These are phyloP conservation scores for Colletotrichum simmondsii DNA, from an alignment of 2,329 filamentous ascomycete genomes.

Conservation along the genomic window DNA sequence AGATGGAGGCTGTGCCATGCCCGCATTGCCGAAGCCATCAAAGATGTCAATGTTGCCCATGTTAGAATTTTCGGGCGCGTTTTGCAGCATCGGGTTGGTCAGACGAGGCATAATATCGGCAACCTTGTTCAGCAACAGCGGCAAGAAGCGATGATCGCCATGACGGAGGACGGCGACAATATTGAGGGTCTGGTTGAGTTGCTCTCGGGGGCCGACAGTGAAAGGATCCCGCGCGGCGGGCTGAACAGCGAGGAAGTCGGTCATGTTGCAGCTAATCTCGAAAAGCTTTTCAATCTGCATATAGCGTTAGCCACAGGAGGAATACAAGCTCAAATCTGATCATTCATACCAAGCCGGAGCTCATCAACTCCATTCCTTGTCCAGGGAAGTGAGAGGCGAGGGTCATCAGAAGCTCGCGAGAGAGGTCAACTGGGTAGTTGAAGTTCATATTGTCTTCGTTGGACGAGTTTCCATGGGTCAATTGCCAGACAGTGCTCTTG, in stretches of 20 bases:
- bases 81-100: conserved; percentile 69
- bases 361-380: conserved; percentile 79
- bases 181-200: conserved; percentile 76
- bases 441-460: conserved; percentile 68
- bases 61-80: conserved; percentile 64
- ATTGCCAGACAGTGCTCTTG: conserved; percentile 71
- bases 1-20: conserved; percentile 64
- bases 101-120: conserved; percentile 75
- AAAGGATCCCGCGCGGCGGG: conserved; percentile 71
- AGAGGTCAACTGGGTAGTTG: conserved; percentile 71
- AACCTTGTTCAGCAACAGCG: conserved; percentile 80
- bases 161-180: conserved; percentile 78
- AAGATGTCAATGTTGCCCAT: conserved; percentile 71
- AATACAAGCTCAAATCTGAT: neutral
- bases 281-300: conserved; percentile 80
- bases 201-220: conserved; percentile 75
- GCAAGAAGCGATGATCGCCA: conserved; percentile 80
- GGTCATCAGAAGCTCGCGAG: conserved; percentile 69
- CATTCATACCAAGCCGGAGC: conserved; percentile 74
- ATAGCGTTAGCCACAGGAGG: neutral
- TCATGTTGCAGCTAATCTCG: conserved; percentile 78
- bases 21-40: conserved; percentile 72
- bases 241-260: conserved; percentile 76
- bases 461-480: conserved; percentile 63
- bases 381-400: conserved; percentile 79